Base-by-base conservation (phyloP, 306 rosid species). In the Ceratonia siliqua region DNA sequence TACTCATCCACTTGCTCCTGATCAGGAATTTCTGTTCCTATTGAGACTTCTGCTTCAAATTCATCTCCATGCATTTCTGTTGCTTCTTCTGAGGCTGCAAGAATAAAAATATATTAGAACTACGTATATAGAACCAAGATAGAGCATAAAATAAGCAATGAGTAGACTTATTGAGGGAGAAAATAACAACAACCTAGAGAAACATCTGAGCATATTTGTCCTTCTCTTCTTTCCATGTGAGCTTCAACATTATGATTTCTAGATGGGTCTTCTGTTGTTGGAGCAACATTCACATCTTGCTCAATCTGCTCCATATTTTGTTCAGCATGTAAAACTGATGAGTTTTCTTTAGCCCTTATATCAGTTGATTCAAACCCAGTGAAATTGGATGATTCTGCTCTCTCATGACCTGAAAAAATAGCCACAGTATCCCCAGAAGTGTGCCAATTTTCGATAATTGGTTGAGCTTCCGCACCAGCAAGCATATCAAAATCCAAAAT, bases 21-120 rank as follows among this genome's bases (percentile, higher is more conserved):
- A 54, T 91, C 97, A 73, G 94, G 96, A 91, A 94, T 94, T 35
- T 94, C 93, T 50, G 96, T 85, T 77, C 95, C 98, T 35, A 83
- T 90, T 59, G 95, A 90, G 55, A 94, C 86, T 58, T 91, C 97
- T 54, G 85, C 88, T 67, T 91, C 96, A 73, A 36, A 81, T 75
- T 90, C 96, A 62, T 90, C 82, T 28, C 62, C 78, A 39, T 68
- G 82, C 85, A 76, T 79, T 78, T 82, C 76, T 52, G 82, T 68
- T 55, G 79, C 89, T 74, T 78, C 91, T 62, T 86, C 93, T 54
- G 79, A 72, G 8, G 70, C 95, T 87, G 85, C 83, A 81, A 42
- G 14, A 63, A 80, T 24, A 22, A 36, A 35, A 49, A 76, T 68
- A 56, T 14, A 49, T 62, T 22, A 68, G 65, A 65, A 57, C 72